Evolutionary conservation across 331 rosid species (phyloP).

Genomic region (Stylosanthes scabra): DNA sequence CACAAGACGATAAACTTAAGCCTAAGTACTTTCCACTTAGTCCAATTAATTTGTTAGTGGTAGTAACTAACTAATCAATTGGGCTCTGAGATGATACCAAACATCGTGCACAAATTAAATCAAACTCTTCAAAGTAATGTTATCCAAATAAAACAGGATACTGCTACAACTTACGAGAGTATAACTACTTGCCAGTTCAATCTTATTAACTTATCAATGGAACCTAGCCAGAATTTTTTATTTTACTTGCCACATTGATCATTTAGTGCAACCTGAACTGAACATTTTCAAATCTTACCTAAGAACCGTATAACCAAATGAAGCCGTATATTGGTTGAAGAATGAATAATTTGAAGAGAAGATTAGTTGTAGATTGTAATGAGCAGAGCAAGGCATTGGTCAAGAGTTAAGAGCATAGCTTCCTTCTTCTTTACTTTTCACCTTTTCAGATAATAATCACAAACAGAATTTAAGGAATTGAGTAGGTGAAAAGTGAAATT

Average conservation of each 20-base stretch:
- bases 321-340: not conserved
- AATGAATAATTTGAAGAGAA: not conserved
- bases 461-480: not conserved
- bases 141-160: not conserved
- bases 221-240: constrained; percentile 10
- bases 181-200: not conserved
- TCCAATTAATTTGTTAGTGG: not conserved
- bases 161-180: not conserved
- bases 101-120: not conserved
- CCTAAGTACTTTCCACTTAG: constrained; percentile 26
- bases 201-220: not conserved
- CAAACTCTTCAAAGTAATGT: not conserved
- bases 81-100: constrained; percentile 20
- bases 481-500: constrained; percentile 10
- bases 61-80: constrained; percentile 3
- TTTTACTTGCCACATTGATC: not conserved
- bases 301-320: constrained; percentile 11
- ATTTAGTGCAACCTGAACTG: constrained; percentile 27
- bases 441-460: not conserved
- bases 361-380: constrained; percentile 11
- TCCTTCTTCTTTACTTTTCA: not conserved
- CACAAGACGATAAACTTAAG: constrained; percentile 8
- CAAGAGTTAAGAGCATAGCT: not conserved
- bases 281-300: constrained; percentile 12
- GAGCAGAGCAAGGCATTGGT: constrained; percentile 2